These are phyloP conservation scores for Dalechampia spathulata DNA, from an alignment of 441 rosid species.

Conservation along the genomic window DNA sequence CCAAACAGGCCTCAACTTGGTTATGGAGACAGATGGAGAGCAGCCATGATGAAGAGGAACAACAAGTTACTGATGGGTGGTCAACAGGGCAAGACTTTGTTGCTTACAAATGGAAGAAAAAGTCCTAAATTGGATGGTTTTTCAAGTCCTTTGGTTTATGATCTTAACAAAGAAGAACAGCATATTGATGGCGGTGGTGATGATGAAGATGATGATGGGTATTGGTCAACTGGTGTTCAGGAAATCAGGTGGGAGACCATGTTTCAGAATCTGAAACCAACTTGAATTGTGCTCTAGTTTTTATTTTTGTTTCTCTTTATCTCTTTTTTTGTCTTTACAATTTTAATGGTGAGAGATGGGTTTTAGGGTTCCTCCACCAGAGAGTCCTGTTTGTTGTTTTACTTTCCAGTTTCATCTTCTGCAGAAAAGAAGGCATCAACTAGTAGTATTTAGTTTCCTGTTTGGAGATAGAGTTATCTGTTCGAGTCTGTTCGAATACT, in stretches of 20 bases:
- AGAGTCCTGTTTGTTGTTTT: conserved; percentile 8
- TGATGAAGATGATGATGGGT: conserved; percentile 27
- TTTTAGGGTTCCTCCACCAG: conserved; percentile 62
- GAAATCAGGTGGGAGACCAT: conserved; percentile 78
- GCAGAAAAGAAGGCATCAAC: conserved; percentile 11
- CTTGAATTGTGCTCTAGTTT: conserved; percentile 32
- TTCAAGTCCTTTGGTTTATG: conserved; percentile 38
- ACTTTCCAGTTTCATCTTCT: neutral
- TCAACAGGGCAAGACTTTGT: conserved; percentile 40
- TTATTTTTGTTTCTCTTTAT: neutral
- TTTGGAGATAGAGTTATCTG: no score
- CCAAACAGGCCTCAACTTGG: conserved; percentile 41
- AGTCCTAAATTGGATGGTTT: no score
- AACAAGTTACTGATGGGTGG: conserved; percentile 35
- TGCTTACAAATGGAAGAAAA: conserved; percentile 55
- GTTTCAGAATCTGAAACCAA: conserved; percentile 85
- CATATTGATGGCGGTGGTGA: conserved; percentile 20
- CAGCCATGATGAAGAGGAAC: conserved; percentile 54
- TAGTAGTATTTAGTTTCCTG: neutral
- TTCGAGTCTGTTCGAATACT: no score
- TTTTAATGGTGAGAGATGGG: conserved; percentile 53
- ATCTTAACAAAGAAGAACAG: conserved; percentile 29
- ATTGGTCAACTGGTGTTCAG: conserved; percentile 42
- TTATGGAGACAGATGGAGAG: conserved; percentile 39
- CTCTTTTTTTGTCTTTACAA: no score